These are phyloP conservation scores for Hyaloscypha variabilis DNA, from an alignment of 495 filamentous ascomycete species.

Conservation along the genomic window DNA sequence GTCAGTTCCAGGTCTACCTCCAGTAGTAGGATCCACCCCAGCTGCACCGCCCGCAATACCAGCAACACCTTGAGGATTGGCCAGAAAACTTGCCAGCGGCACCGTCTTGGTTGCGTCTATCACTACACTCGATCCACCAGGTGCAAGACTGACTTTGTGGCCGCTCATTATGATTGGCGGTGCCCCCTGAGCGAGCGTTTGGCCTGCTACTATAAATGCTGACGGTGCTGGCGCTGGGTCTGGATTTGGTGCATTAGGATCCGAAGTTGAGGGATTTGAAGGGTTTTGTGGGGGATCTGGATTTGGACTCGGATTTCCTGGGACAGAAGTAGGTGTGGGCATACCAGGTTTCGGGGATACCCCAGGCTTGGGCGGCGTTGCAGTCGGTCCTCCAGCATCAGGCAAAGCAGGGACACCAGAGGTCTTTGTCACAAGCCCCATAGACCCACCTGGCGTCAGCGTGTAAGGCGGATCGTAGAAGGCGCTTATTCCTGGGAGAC, in stretches of 20 bases:
- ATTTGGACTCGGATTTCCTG: too few species aligned
- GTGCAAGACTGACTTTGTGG: neutral
- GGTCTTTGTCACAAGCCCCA: neutral
- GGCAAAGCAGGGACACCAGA: neutral
- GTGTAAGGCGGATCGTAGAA: conserved; percentile 16
- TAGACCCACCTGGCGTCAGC: neutral
- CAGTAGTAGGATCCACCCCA: too few species aligned
- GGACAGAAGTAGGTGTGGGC: too few species aligned
- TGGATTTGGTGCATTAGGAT: too few species aligned
- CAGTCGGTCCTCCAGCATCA: neutral
- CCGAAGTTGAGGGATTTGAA: too few species aligned
- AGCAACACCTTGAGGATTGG: too few species aligned
- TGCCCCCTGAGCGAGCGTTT: neutral
- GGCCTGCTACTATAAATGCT: neutral
- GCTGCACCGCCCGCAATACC: too few species aligned
- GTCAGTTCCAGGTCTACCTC: too few species aligned
- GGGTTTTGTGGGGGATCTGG: too few species aligned
- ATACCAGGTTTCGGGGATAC: too few species aligned
- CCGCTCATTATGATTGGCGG: neutral
- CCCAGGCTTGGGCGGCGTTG: neutral
- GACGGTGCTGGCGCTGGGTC: neutral
- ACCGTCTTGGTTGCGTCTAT: neutral
- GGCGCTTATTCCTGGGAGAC: conserved; percentile 7
- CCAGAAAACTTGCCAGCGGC: neutral
- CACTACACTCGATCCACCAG: neutral